Evolutionary conservation across 148 eudicot genomes (phyloP).

Genomic region (Silene uniflora): DNA sequence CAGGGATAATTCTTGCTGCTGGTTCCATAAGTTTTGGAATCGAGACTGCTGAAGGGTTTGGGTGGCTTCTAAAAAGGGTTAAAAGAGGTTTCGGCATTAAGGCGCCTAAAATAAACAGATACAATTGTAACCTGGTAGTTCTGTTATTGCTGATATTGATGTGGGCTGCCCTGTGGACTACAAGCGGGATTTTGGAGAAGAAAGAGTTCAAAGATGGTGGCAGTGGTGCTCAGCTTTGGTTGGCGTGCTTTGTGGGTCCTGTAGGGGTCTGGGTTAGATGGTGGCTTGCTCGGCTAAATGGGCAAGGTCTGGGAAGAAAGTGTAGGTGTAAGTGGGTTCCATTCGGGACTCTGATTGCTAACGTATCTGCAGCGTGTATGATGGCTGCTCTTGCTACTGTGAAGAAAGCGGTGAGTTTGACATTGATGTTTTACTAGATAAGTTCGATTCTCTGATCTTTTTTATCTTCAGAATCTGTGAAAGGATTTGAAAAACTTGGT

Average conservation of each 20-base stretch:
- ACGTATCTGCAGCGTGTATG: slow-evolving; percentile 74
- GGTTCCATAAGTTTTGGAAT: slow-evolving; percentile 61
- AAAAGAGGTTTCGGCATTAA: slow-evolving; percentile 11
- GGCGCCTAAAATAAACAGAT: slow-evolving; percentile 24
- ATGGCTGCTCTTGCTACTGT: slow-evolving; percentile 86
- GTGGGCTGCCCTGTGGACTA: slow-evolving; percentile 47
- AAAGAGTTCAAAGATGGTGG: slow-evolving; percentile 51
- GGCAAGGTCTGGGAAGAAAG: slow-evolving; percentile 61
- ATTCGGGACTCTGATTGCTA: slow-evolving; percentile 78
- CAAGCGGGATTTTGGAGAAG: slow-evolving; percentile 45
- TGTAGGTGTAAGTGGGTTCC: slow-evolving; percentile 68
- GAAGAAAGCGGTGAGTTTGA: slow-evolving; percentile 54
- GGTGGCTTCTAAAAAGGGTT: slow-evolving; percentile 28
- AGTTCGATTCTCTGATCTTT: neutral
- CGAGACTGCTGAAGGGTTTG: slow-evolving; percentile 56
- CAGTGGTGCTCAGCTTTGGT: slow-evolving; percentile 59
- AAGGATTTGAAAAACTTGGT: neutral
- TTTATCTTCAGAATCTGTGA: neutral
- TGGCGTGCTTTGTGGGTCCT: slow-evolving; percentile 78
- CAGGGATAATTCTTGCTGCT: slow-evolving; percentile 67
- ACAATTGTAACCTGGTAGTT: slow-evolving; percentile 29
- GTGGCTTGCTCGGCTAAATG: slow-evolving; percentile 84
- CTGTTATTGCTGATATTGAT: slow-evolving; percentile 30
- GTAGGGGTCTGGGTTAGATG: slow-evolving; percentile 88
- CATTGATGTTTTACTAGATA: neutral